A percentile compares a stretch with the other conserved stretches of the same genome.
phyloP scores from a whole-genome alignment of 495 filamentous ascomycete genomes.

The Neurospora sp. region DNA sequence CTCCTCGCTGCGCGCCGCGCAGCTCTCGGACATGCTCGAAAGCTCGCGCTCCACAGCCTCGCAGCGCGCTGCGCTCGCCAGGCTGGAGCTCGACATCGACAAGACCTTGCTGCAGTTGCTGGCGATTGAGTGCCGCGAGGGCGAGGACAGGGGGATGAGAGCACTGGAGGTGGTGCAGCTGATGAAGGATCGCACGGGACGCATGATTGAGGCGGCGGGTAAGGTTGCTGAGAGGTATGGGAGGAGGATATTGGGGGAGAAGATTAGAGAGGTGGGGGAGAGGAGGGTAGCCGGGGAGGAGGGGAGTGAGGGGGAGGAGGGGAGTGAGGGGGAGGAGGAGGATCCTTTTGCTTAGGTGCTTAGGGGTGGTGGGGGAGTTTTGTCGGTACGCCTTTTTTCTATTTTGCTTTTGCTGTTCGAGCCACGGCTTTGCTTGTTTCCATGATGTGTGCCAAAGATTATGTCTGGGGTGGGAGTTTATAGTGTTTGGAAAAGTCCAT shows the following conservation, averaged over 20 bases:
- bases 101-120: slow-evolving; percentile 83
- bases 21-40: slow-evolving; percentile 62
- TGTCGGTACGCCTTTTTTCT: background rate
- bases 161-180: slow-evolving; percentile 73
- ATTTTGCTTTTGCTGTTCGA: background rate
- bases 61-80: slow-evolving; percentile 58
- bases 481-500: no score
- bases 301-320: slow-evolving; percentile 10
- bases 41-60: slow-evolving; percentile 40
- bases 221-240: slow-evolving; percentile 78
- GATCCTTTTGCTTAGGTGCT: background rate
- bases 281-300: slow-evolving; percentile 47
- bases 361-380: background rate
- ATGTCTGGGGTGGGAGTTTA: no score
- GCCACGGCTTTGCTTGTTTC: background rate
- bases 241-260: slow-evolving; percentile 65
- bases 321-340: slow-evolving; percentile 8
- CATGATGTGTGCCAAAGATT: no score
- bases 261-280: slow-evolving; percentile 74
- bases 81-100: slow-evolving; percentile 71
- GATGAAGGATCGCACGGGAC: slow-evolving; percentile 67
- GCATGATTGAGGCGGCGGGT: slow-evolving; percentile 75
- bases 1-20: slow-evolving; percentile 55
- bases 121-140: slow-evolving; percentile 80
- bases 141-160: slow-evolving; percentile 88